Evolutionary conservation across 139 green algal genomes (phyloP), one percentile per base, ranked within the genome.

Genomic region (Pleodorina starrii): DNA sequence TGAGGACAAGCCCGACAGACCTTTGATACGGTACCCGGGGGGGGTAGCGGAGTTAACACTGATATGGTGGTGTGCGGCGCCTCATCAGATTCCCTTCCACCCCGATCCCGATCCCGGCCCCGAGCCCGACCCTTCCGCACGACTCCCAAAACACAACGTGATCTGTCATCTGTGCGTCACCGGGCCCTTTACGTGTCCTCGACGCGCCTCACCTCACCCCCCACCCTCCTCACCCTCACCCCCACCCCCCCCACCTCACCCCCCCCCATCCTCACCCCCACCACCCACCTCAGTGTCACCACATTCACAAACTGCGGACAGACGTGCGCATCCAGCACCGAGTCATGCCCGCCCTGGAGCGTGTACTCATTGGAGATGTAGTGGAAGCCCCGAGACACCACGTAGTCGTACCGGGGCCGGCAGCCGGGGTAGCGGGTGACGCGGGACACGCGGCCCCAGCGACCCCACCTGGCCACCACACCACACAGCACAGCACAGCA

Each of bases 291-390:
- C 9, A 87, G 16, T 0, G 81, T 87, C 6, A 77, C 81, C 60
- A 87, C 60, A 51, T 87, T 87, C 29, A 87, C 43, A 0, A 87
- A 23, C 63, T 87, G 81, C 9, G 60, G 81, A 38, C 78, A 85
- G 78, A 54, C 27, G 36, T 85, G 78, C 36, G 54, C 32, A 51
- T 85, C 78, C 46, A 38, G 38, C 19, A 86, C 46, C 50, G 69
- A 44, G 11, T 86, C 11, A 4, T 46, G 42, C 38, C 80, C 59
- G 16, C 42, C 59, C 80, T 86, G 79, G 35, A 86, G 38, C 42
- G 79, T 86, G 79, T 86, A 86, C 59, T 86, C 79, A 23, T 86
- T 86, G 59, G 27, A 46, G 16, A 73, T 54, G 50, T 74, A 85
- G 38, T 32, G 57, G 50, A 74, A 74, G 38, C 78, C 78, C 25